phyloP scores from a whole-genome alignment of 345 rosid species.

The Hibiscus mutabilis region DNA sequence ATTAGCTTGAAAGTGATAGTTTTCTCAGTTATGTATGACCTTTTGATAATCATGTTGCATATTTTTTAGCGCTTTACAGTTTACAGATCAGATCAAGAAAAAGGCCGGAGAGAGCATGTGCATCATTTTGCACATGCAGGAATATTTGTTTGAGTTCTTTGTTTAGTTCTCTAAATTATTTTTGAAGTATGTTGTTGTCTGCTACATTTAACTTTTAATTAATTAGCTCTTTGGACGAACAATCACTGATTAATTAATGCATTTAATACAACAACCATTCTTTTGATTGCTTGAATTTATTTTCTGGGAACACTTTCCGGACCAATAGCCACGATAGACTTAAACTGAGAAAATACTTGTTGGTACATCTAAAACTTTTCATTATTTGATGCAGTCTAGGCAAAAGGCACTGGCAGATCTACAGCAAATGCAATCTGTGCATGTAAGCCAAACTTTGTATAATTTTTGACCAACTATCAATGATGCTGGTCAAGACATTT shows the following conservation, averaged over 20 bases:
- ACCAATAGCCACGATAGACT: neutral
- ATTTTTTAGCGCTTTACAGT: neutral
- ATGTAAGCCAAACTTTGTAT: slow-evolving; percentile 40
- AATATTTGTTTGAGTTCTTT: neutral
- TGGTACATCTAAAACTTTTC: neutral
- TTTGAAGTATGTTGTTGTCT: neutral
- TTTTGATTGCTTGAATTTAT: neutral
- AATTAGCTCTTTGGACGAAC: neutral
- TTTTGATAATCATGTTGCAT: neutral
- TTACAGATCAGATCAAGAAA: neutral
- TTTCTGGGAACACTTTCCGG: neutral
- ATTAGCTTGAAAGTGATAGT: neutral
- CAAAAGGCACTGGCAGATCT: slow-evolving; percentile 79
- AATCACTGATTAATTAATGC: too few species aligned
- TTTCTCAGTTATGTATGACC: neutral
- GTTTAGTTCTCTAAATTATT: neutral
- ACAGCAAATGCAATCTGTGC: slow-evolving; percentile 66
- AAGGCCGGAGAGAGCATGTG: neutral
- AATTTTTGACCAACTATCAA: neutral
- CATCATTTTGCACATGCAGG: neutral
- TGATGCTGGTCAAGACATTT: slow-evolving; percentile 12
- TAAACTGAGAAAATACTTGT: neutral
- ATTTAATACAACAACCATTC: too few species aligned
- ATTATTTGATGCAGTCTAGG: slow-evolving; percentile 60
- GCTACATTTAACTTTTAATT: neutral